A percentile compares a stretch with the other conserved stretches of the same genome.
Evolutionary conservation across 2,329 filamentous ascomycete species (phyloP).

Genomic region (Colletotrichum aenigma): DNA sequence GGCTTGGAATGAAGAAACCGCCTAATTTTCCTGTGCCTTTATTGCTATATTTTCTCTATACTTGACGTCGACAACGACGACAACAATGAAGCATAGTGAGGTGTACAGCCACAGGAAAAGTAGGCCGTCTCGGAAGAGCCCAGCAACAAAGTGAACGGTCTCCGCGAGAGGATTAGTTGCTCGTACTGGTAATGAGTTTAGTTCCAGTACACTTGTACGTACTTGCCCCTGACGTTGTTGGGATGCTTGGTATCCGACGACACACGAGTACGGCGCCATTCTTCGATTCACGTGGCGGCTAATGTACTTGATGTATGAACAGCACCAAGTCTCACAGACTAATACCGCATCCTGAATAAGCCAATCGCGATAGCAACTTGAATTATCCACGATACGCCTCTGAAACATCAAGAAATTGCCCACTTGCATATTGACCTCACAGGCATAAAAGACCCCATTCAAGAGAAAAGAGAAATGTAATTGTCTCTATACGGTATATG

Average conservation of each 20-base stretch:
- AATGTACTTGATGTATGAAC: neutral
- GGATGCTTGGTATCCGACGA: neutral
- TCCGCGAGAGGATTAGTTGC: neutral
- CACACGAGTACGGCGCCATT: neutral
- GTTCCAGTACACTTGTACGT: neutral
- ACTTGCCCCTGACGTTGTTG: neutral
- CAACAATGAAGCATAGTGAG: too few species aligned
- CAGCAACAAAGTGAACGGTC: neutral
- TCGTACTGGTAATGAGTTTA: neutral
- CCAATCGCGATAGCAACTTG: fast-evolving
- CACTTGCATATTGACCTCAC: neutral
- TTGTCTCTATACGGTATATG: neutral
- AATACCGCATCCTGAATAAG: neutral
- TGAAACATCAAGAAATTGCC: neutral
- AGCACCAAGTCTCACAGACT: neutral
- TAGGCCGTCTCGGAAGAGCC: neutral
- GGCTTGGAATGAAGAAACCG: too few species aligned
- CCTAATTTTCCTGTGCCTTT: fast-evolving
- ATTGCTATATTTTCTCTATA: too few species aligned
- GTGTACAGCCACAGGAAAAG: too few species aligned
- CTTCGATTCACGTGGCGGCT: neutral
- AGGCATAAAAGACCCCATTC: neutral
- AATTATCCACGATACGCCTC: neutral
- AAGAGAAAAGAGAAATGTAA: neutral
- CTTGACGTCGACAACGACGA: too few species aligned